phyloP scores from a whole-genome alignment of 768 basidiomycete species.

The Naganishia kalamii region DNA sequence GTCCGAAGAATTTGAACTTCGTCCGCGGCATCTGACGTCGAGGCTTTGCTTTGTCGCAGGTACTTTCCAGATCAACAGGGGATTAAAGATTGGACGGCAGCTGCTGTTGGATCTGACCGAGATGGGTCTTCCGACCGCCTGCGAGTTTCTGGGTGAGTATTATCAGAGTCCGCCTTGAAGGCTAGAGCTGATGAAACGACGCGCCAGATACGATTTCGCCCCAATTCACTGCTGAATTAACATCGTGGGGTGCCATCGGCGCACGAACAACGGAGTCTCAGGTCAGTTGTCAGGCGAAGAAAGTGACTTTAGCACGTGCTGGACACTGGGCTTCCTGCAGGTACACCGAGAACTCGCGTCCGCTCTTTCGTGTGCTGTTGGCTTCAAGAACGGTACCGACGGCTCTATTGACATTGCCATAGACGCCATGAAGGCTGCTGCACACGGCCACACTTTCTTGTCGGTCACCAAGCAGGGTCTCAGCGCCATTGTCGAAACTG shows the following conservation, averaged over 20 bases:
- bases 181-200: neutral
- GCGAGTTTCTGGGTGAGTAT: constrained; percentile 69
- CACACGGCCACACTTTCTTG: constrained; percentile 94
- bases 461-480: constrained; percentile 57
- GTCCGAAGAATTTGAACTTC: no score
- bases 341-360: constrained; percentile 93
- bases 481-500: constrained; percentile 89
- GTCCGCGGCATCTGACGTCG: constrained; percentile 63
- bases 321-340: constrained; percentile 49
- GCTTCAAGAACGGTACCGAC: constrained; percentile 98
- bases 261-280: constrained; percentile 88
- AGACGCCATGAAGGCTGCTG: constrained; percentile 89
- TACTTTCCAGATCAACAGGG: constrained; percentile 92
- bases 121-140: constrained; percentile 85
- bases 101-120: constrained; percentile 86
- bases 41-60: constrained; percentile 52
- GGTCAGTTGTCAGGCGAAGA: neutral
- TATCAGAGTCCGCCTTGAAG: no score
- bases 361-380: constrained; percentile 91
- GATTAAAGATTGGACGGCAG: constrained; percentile 76
- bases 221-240: constrained; percentile 89
- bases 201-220: constrained; percentile 57
- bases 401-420: constrained; percentile 81
- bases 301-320: neutral
- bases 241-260: constrained; percentile 95